Base-by-base conservation (phyloP, 2,329 filamentous ascomycete genomes). In the Corniculantispora saksenae region DNA sequence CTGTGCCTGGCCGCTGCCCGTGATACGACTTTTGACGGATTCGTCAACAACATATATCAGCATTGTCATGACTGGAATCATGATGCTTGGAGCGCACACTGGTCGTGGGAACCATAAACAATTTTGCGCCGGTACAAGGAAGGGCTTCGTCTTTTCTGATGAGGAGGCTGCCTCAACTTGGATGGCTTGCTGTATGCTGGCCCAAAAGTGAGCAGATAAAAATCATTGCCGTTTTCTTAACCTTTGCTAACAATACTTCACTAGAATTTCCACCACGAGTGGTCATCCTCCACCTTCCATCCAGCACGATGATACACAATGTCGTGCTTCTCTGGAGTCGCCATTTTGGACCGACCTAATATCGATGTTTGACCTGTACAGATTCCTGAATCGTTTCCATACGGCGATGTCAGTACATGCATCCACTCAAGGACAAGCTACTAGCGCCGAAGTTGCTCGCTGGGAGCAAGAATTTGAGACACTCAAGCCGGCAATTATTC, bases 121-220 rank as follows among this genome's bases (percentile, higher is more conserved):
- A 67, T 84, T 83, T 62, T 77, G 77, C 48, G 76, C 82, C 15
- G 81, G 81, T 0, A 72, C 77, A 9, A 79, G 79, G 23, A 78
- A 80, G 61, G 76, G 79, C 27, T 76, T 79, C 55, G 77, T 75
- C 2, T 78, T 80, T 50, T 81, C 81, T 0, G 80, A 86, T 61
- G 81, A 85, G 64, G 83, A 86, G 65, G 84, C 84, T 2, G 77
- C 79, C 0, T 81, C 77, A 55, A 84, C 84, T 0, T 86, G 84
- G 84, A 77, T 82, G 2, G 82, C 82, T 1, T 83, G 82, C 67
- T 85, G 83, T 27, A 81, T 84, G 17, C 75, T 86, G 9, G 77
- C 81, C 1, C 84, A 86, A 66, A 79, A 80, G 81, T 83, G 70
- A 3, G 70, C 65, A 23, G 7, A 19, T 10, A 17, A 17, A 21